Base-by-base conservation (phyloP, 2,329 filamentous ascomycete genomes). In the Colletotrichum truncatum region DNA sequence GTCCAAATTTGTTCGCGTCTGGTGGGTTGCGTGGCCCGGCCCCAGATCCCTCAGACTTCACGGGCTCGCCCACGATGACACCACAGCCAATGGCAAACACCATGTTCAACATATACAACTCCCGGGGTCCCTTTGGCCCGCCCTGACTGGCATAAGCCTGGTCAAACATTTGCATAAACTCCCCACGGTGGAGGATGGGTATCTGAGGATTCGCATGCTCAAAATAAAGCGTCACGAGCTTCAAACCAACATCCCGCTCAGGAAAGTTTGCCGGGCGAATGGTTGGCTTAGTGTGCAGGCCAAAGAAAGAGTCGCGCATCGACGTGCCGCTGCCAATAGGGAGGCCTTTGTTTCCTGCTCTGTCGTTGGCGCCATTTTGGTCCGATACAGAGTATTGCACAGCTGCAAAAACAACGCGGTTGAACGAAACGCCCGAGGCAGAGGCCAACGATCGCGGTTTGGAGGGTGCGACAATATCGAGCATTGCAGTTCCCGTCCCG, bases 161-260 rank as follows among this genome's bases (percentile, higher is more conserved):
- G 57, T 97, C 91, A 74, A 98, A 92, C 80, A 97, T 89, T 46
- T 91, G 87, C 90, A 94, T 93, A 73, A 98, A 98, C 71, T 98
- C 93, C 30, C 87, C 90, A 36, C 93, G 89, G 75, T 98, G 95
- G 52, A 98, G 82, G 43, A 98, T 93, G 0, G 95, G 95, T 69
- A 98, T 97, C 77, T 98, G 95, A 4, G 95, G 94, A 75, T 98
- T 98, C 1, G 95, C 93, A 75, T 98, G 93, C 79, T 98, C 93
- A 76, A 98, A 98, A 77, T 98, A 98, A 36, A 98, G 85, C 58
- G 89, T 87, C 36, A 93, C 90, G 16, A 98, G 84, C 65, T 89
- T 87, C 58, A 87, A 79, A 1, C 90, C 95, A 3, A 97, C 82
- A 30, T 92, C 88, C 68, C 87, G 89, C 68, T 92, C 89, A 0